Conservation (phyloP, 202 grass and related monocot species). For the Elaeis oleifera region DNA sequence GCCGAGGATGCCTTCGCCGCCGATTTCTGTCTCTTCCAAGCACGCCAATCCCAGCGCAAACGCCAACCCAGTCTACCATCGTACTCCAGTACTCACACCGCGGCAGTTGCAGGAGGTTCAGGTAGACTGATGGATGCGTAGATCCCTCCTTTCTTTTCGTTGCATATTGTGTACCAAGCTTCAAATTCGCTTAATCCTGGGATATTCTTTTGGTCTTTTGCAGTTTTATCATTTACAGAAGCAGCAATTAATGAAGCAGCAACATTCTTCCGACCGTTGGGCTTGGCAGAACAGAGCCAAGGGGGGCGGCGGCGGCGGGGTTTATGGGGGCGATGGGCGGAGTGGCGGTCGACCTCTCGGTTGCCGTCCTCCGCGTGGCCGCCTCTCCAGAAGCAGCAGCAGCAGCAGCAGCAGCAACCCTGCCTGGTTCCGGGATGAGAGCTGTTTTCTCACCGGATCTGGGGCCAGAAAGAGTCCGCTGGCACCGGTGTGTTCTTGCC, state of each 20-base stretch:
- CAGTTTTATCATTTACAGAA: slow-evolving; percentile 18
- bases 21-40: not conserved
- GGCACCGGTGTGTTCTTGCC: slow-evolving; percentile 34
- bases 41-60: not conserved
- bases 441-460: slow-evolving; percentile 14
- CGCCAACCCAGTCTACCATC: not conserved
- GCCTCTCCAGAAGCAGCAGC: slow-evolving; percentile 7
- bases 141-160: no score
- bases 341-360: not conserved
- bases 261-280: not conserved
- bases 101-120: slow-evolving; percentile 2
- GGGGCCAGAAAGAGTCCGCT: slow-evolving; percentile 18
- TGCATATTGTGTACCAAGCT: no score
- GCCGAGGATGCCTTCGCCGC: not conserved
- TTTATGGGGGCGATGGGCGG: not conserved
- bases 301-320: no score
- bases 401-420: not conserved
- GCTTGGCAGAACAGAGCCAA: not conserved
- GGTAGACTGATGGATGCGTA: not conserved
- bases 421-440: slow-evolving; percentile 4
- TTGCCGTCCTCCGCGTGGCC: slow-evolving; percentile 17
- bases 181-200: no score
- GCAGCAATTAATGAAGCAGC: slow-evolving; percentile 7
- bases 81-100: not conserved
- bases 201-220: no score